These are phyloP conservation scores for Cyberlindnera amylophila DNA, from an alignment of 805 yeast species.

Conservation along the genomic window DNA sequence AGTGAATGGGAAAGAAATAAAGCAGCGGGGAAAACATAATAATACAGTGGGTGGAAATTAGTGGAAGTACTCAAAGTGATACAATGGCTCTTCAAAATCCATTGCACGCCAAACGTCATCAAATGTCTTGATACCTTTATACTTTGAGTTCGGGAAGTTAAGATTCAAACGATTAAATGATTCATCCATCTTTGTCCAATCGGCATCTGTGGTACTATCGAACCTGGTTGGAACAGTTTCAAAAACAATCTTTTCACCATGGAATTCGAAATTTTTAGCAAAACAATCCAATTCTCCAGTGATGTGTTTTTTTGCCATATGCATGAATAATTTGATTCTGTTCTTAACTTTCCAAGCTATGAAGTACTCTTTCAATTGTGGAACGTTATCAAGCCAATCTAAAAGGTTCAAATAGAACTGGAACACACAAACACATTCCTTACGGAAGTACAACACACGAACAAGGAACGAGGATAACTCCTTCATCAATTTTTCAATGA, in stretches of 20 bases:
- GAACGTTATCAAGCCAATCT: slow-evolving; percentile 20
- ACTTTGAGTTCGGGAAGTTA: slow-evolving; percentile 14
- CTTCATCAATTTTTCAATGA: slow-evolving; percentile 15
- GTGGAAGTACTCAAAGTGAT: slow-evolving; percentile 3
- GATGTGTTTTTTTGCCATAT: slow-evolving; percentile 16
- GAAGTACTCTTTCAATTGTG: slow-evolving; percentile 18
- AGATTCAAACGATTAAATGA: slow-evolving; percentile 14
- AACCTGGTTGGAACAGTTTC: slow-evolving; percentile 9
- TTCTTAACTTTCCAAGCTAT: slow-evolving; percentile 18
- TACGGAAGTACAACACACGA: slow-evolving; percentile 8
- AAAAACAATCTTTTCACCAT: slow-evolving; percentile 16
- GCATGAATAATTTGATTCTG: slow-evolving; percentile 13
- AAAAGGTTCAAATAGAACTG: slow-evolving; percentile 17
- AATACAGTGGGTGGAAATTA: no score
- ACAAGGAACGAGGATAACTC: slow-evolving; percentile 8
- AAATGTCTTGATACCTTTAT: slow-evolving; percentile 5
- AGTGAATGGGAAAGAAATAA: not conserved
- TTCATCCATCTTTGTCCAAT: slow-evolving; percentile 12
- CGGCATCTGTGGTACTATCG: slow-evolving; percentile 3
- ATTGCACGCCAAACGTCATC: slow-evolving; percentile 13
- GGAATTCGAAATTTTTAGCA: slow-evolving; percentile 7
- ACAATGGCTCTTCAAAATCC: slow-evolving; percentile 20
- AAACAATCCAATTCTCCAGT: slow-evolving; percentile 13
- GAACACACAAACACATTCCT: not conserved
- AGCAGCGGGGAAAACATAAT: not conserved